Evolutionary conservation across 2,329 filamentous ascomycete species (phyloP), one percentile per base, ranked within the genome.

Genomic region (Fusarium domesticum): DNA sequence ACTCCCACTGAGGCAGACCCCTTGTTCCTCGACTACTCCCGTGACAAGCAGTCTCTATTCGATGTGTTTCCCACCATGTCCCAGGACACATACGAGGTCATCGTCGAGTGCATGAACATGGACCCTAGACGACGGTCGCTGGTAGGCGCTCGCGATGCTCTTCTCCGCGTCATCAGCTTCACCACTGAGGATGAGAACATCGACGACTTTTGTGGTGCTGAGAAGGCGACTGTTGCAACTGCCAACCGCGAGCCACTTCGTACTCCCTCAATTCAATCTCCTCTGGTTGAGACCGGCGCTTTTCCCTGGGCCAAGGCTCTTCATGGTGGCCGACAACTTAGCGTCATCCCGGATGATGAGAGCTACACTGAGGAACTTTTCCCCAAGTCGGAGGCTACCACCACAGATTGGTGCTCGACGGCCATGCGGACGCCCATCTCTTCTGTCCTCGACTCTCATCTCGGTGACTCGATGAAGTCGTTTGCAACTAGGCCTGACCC

Each of bases 1-100:
- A 88, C 85, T 3, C 93, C 93, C 1, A 90, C 89, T 2, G 84
- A 90, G 68, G 84, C 86, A n/a, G 93, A 98, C 62, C 86, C 90
- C 11, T 74, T 98, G 38, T 98, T 96, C 70, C 77, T 90, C 51
- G 93, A 98, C 69, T 98, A 95, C 66, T 87, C 85, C 39, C 84
- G 87, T 47, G 92, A 98, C 71, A 90, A 90, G 67, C 91, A 97
- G 69, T 95, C 88, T 32, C 81, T 98, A 45, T 98, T 98, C 66
- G 93, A 98, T 66, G 89, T 97, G 60, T 98, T 98, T 69, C 91
- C 93, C 31, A 91, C 88, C 68, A 96, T 98, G 92, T 97, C 92
- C 38, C 89, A 96, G 67, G 93, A 98, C 68, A 96, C 93, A 1
- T 98, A 88, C 62, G 90, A 96, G 68, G 89, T 98, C 56, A 83